Evolutionary conservation across 1,139 yeast species (phyloP).

Genomic region (Pichia kudriavzevii): DNA sequence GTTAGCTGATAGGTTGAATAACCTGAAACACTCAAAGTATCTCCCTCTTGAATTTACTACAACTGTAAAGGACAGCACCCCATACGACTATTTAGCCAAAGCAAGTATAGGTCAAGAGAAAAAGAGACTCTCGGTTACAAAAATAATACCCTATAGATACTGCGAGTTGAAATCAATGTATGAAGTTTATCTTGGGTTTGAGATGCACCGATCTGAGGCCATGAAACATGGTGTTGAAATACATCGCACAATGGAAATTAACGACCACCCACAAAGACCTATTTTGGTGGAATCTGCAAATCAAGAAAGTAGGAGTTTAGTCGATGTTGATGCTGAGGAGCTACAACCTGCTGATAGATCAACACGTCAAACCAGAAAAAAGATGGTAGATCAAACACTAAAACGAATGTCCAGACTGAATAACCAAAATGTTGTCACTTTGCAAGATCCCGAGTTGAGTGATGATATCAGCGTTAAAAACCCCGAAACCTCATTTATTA

Average conservation of each 20-base stretch:
- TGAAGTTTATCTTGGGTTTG: slow-evolving; percentile 17
- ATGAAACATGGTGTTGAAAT: slow-evolving; percentile 35
- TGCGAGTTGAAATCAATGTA: slow-evolving; percentile 25
- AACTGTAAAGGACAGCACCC: slow-evolving; percentile 2
- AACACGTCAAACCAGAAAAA: not conserved
- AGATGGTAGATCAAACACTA: no score
- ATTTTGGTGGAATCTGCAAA: slow-evolving; percentile 7
- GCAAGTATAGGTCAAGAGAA: slow-evolving; percentile 5
- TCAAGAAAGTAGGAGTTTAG: no score
- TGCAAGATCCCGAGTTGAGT: no score
- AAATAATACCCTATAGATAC: slow-evolving; percentile 22
- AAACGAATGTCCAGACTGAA: no score
- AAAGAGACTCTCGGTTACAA: slow-evolving; percentile 23
- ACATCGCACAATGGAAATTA: slow-evolving; percentile 38
- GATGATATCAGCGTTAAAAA: no score
- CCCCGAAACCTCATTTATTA: no score
- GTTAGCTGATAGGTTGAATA: slow-evolving; percentile 26
- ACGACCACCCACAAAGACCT: slow-evolving; percentile 29
- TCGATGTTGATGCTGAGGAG: slow-evolving; percentile 20
- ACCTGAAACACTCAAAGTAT: slow-evolving; percentile 19
- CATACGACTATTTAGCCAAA: slow-evolving; percentile 11
- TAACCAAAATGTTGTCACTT: no score
- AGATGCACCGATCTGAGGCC: slow-evolving; percentile 26
- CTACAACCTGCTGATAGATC: slow-evolving; percentile 14
- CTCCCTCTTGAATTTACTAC: slow-evolving; percentile 3